Conservation (phyloP, 2,329 filamentous ascomycete genomes). For the Fusarium sp. region DNA sequence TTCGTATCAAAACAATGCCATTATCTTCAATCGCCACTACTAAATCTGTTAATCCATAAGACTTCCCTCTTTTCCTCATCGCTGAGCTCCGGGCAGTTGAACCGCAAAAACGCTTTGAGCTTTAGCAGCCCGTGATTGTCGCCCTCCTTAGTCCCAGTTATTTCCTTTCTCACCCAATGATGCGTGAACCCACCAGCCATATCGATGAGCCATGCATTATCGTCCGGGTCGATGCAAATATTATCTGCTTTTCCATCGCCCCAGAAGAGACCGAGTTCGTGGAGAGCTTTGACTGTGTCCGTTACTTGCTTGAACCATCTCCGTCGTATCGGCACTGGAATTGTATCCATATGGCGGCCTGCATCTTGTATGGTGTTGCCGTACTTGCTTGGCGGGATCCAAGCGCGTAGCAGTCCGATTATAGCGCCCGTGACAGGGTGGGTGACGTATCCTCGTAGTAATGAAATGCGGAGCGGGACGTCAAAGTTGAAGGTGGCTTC, state of each 20-base stretch:
- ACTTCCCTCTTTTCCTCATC: neutral
- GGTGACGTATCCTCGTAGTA: neutral
- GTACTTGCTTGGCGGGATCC: neutral
- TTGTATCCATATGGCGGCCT: neutral
- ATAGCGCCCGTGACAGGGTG: neutral
- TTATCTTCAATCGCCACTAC: neutral
- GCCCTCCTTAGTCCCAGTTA: neutral
- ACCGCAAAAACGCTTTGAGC: neutral
- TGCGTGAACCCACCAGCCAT: slow-evolving; percentile 5
- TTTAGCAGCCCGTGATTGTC: neutral
- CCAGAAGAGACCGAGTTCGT: slow-evolving; percentile 5
- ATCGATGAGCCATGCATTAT: slow-evolving; percentile 17
- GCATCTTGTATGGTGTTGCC: neutral
- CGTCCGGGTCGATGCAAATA: neutral
- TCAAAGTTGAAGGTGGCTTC: neutral
- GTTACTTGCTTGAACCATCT: neutral
- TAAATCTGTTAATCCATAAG: neutral
- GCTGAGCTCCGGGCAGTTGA: neutral
- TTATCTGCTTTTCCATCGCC: slow-evolving; percentile 10
- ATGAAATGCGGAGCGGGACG: neutral
- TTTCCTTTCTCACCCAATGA: neutral
- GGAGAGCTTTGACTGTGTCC: neutral
- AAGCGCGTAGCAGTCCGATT: slow-evolving; percentile 1
- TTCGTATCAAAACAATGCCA: too few relatives aligned
- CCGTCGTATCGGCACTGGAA: neutral